phyloP scores from a whole-genome alignment of 2,329 filamentous ascomycete species.

The Blastomyces emzantsi region DNA sequence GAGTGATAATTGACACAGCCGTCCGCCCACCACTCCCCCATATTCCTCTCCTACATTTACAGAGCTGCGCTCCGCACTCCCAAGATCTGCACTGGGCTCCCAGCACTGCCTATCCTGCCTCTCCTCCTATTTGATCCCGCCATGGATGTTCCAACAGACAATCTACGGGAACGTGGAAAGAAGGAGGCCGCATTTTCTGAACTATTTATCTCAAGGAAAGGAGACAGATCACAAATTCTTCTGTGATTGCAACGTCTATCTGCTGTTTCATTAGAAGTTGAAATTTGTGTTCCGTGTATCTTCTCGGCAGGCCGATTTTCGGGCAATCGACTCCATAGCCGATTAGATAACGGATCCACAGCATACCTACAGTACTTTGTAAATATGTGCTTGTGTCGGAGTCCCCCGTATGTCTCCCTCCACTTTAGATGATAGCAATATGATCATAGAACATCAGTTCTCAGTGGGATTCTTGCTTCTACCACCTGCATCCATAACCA shows the following conservation, averaged over 20 bases:
- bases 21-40: background rate
- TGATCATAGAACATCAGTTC: background rate
- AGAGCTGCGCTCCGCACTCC: no score
- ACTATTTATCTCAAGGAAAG: background rate
- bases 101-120: background rate
- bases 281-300: background rate
- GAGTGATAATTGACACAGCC: background rate
- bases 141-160: background rate
- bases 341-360: no score
- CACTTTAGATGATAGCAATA: background rate
- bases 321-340: background rate
- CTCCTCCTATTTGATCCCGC: background rate
- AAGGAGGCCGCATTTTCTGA: background rate
- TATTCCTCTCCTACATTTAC: background rate
- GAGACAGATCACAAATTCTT: background rate
- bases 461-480: background rate
- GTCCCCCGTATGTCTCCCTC: background rate
- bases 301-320: background rate
- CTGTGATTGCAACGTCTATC: background rate
- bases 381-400: no score
- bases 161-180: background rate
- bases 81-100: background rate
- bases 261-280: background rate
- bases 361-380: no score
- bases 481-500: background rate